A percentile compares a stretch with the other conserved stretches of the same genome.
phyloP scores from a whole-genome alignment of 2,329 filamentous ascomycete species.

The Aschersonia sp. region DNA sequence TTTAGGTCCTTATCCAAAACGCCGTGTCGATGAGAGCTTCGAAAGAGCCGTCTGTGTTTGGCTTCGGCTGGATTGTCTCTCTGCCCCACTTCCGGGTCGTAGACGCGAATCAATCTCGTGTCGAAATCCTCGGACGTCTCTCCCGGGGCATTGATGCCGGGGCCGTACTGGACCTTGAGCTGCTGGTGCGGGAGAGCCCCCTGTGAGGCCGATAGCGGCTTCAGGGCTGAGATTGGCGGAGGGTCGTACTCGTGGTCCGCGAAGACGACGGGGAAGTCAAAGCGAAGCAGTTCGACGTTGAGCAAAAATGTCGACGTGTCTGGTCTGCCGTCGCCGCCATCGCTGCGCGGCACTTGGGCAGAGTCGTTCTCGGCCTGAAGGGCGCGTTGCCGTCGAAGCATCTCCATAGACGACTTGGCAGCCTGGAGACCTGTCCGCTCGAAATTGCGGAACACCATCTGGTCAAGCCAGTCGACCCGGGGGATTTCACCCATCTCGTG shows the following conservation, averaged over 20 bases:
- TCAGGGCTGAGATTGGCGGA: slow-evolving; percentile 65
- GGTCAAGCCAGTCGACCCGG: slow-evolving; percentile 87
- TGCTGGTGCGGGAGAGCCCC: slow-evolving; percentile 63
- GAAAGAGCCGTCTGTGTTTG: slow-evolving; percentile 83
- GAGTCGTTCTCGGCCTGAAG: slow-evolving; percentile 22
- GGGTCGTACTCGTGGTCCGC: slow-evolving; percentile 85
- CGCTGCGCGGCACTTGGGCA: slow-evolving; percentile 3
- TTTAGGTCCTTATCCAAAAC: slow-evolving; percentile 90
- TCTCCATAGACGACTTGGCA: slow-evolving; percentile 48
- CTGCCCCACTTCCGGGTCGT: slow-evolving; percentile 83
- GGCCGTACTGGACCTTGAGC: slow-evolving; percentile 79
- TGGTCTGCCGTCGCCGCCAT: slow-evolving; percentile 17
- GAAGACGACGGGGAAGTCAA: slow-evolving; percentile 92
- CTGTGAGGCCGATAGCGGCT: slow-evolving; percentile 40
- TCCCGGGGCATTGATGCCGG: slow-evolving; percentile 63
- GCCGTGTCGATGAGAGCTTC: slow-evolving; percentile 81
- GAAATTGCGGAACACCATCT: slow-evolving; percentile 79
- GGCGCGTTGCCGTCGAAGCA: slow-evolving; percentile 32
- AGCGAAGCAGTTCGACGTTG: slow-evolving; percentile 82
- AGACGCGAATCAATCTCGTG: slow-evolving; percentile 64
- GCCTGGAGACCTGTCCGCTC: slow-evolving; percentile 60
- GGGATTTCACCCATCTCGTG: slow-evolving; percentile 96
- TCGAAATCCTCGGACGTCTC: slow-evolving; percentile 32
- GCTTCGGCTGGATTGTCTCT: slow-evolving; percentile 87
- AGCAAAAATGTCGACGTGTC: slow-evolving; percentile 56